Percentiles rank a stretch among this genome's conserved stretches.
These are phyloP conservation scores for Penicillium sp. DNA, from an alignment of 2,329 filamentous ascomycete species.

Conservation along the genomic window DNA sequence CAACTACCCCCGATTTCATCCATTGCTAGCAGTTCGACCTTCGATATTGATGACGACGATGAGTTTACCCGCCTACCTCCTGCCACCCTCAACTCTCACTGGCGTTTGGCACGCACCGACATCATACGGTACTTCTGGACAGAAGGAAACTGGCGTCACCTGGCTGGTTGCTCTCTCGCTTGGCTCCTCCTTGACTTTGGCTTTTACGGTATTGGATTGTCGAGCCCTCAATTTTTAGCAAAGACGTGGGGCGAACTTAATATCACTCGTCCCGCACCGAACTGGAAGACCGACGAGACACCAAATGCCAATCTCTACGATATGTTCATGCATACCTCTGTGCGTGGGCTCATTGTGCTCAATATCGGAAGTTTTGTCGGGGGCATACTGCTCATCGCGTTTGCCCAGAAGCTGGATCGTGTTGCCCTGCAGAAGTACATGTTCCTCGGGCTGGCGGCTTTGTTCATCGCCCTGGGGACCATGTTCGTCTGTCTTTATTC, in stretches of 20 bases:
- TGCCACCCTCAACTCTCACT: conserved; percentile 36
- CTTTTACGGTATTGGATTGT: conserved; percentile 49
- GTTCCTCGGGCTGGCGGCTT: conserved; percentile 36
- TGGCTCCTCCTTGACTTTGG: conserved; percentile 53
- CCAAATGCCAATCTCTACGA: conserved; percentile 37
- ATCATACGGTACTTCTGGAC: conserved; percentile 38
- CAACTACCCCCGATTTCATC: conserved; percentile 23
- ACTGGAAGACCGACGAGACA: conserved; percentile 31
- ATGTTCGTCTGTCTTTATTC: conserved; percentile 36
- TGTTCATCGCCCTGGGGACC: conserved; percentile 39
- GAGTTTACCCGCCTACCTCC: conserved; percentile 23
- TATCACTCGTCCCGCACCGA: conserved; percentile 23
- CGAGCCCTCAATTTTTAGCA: conserved; percentile 35
- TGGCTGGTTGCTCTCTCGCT: conserved; percentile 41
- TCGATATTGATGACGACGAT: conserved; percentile 17
- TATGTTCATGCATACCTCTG: conserved; percentile 34
- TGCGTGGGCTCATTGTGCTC: conserved; percentile 34
- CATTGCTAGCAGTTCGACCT: conserved; percentile 20
- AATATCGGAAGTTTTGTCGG: conserved; percentile 39
- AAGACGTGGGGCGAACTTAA: conserved; percentile 35
- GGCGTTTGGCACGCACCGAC: conserved; percentile 32
- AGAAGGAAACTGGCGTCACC: conserved; percentile 37
- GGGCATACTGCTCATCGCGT: conserved; percentile 34
- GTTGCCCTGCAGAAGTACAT: conserved; percentile 39
- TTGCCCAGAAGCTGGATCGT: conserved; percentile 36